These are phyloP conservation scores for Alternaria panax DNA, from an alignment of 2,329 filamentous ascomycete species.

Conservation along the genomic window DNA sequence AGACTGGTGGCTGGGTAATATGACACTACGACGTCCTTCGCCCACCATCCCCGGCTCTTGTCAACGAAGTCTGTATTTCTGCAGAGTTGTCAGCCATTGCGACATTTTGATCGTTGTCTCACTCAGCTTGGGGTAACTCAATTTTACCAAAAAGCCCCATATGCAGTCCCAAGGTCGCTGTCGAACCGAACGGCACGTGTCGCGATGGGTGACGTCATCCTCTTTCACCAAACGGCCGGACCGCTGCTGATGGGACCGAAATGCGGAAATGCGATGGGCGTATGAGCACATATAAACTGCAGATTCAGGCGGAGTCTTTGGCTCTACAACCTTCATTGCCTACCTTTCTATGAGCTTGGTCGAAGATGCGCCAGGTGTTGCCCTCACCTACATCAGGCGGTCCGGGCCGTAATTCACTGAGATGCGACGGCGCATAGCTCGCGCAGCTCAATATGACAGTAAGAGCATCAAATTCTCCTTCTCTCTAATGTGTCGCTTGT, in stretches of 20 bases:
- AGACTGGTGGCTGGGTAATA: accelerated
- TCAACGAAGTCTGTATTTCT: background rate
- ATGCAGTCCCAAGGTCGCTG: too few relatives aligned
- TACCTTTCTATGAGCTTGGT: too few relatives aligned
- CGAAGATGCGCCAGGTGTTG: too few relatives aligned
- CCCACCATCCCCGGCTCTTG: background rate
- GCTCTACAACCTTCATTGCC: too few relatives aligned
- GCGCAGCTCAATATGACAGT: background rate
- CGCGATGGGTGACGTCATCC: background rate
- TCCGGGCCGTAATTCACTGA: too few relatives aligned
- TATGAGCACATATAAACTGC: background rate
- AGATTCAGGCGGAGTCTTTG: background rate
- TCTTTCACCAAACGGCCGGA: background rate
- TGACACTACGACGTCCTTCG: background rate
- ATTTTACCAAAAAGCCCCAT: too few relatives aligned
- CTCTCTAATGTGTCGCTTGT: too few relatives aligned
- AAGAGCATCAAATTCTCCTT: accelerated
- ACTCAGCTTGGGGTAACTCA: too few relatives aligned
- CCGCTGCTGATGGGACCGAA: background rate
- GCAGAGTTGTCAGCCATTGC: too few relatives aligned
- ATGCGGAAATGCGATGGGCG: background rate
- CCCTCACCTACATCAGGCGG: background rate
- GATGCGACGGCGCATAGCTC: background rate
- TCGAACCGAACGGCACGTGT: background rate
- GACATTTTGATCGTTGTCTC: too few relatives aligned